phyloP scores from a whole-genome alignment of 2,329 filamentous ascomycete species.

The Aspergillus spinulosporus region DNA sequence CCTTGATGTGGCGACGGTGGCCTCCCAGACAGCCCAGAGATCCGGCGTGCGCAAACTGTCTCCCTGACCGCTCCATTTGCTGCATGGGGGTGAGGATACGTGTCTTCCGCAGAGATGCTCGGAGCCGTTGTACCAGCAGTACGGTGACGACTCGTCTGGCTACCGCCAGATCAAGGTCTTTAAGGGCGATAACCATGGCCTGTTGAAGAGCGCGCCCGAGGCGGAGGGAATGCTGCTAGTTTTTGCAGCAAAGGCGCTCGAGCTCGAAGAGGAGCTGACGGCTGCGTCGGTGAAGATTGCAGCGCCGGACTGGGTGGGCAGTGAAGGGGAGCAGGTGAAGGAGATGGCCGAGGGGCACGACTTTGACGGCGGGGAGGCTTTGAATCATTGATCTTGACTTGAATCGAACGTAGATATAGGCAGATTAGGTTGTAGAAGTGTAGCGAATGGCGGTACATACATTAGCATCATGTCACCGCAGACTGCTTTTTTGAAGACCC shows the following conservation, averaged over 20 bases:
- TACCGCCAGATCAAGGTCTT: constrained; percentile 41
- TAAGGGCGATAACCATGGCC: constrained; percentile 45
- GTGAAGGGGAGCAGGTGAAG: constrained; percentile 25
- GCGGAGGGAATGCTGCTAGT: constrained; percentile 44
- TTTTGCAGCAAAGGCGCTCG: constrained; percentile 40
- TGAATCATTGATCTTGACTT: constrained; percentile 1
- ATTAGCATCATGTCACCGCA: too few species aligned
- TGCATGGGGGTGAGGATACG: constrained; percentile 43
- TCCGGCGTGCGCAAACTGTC: constrained; percentile 33
- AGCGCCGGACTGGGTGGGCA: constrained; percentile 23
- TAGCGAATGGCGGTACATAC: too few species aligned
- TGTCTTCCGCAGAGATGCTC: constrained; percentile 38
- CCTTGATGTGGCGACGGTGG: constrained; percentile 42
- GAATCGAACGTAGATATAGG: too few species aligned
- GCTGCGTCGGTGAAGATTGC: constrained; percentile 19
- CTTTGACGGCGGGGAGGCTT: constrained; percentile 34
- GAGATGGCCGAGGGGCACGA: constrained; percentile 40
- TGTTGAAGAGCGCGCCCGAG: constrained; percentile 38
- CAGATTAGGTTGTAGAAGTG: too few species aligned
- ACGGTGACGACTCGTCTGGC: constrained; percentile 31
- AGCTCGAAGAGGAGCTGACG: constrained; percentile 24
- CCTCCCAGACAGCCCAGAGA: constrained; percentile 42
- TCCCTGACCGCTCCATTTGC: constrained; percentile 39
- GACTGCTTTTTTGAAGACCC: too few species aligned
- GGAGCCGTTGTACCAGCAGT: constrained; percentile 38